phyloP scores from a whole-genome alignment of 2,329 filamentous ascomycete genomes.

The Salinomyces thailandicus region DNA sequence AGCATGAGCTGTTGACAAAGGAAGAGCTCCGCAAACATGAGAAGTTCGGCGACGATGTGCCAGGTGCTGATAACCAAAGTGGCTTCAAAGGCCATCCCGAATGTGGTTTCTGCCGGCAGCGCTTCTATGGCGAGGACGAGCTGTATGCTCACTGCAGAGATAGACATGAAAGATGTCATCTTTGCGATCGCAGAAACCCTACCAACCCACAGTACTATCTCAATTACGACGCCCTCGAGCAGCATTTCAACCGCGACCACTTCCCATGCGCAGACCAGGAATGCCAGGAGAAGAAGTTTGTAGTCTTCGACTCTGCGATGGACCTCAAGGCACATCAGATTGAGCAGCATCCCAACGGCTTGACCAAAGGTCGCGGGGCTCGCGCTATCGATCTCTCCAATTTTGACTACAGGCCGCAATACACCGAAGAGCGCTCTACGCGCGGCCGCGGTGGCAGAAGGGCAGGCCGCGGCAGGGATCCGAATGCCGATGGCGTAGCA shows the following conservation, averaged over 20 bases:
- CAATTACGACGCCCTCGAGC: conserved; percentile 75
- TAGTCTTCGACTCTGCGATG: conserved; percentile 90
- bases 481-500: conserved; percentile 71
- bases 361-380: conserved; percentile 80
- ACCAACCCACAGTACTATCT: conserved; percentile 80
- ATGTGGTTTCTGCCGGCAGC: conserved; percentile 80
- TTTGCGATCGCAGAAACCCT: conserved; percentile 64
- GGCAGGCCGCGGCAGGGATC: conserved; percentile 63
- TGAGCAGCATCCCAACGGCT: conserved; percentile 63
- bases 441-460: conserved; percentile 39
- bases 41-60: conserved; percentile 79
- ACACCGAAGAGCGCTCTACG: conserved; percentile 48
- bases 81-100: conserved; percentile 94
- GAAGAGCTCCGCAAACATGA: conserved; percentile 79
- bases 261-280: conserved; percentile 75
- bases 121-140: conserved; percentile 95
- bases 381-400: conserved; percentile 75
- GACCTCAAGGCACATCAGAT: conserved; percentile 91
- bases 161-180: conserved; percentile 88
- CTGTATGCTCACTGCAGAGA: conserved; percentile 87
- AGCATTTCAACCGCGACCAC: conserved; percentile 81
- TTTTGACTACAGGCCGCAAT: conserved; percentile 69
- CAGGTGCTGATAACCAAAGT: conserved; percentile 81
- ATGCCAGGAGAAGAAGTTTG: conserved; percentile 93
- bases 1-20: conserved; percentile 82